These are phyloP conservation scores for Aspergillus steynii DNA, from an alignment of 495 filamentous ascomycete genomes.

Conservation along the genomic window DNA sequence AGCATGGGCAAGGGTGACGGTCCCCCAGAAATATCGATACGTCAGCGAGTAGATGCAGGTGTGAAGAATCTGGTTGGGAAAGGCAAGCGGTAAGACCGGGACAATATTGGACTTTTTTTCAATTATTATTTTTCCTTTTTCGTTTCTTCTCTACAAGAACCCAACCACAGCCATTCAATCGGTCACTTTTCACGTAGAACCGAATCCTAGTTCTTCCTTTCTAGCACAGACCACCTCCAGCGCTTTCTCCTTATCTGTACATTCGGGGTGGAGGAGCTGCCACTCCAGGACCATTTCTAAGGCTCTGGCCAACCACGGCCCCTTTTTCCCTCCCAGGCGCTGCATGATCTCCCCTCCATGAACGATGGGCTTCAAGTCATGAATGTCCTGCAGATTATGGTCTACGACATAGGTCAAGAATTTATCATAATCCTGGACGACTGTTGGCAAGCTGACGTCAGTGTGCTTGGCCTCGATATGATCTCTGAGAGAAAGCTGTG, in stretches of 20 bases:
- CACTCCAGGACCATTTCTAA: slow-evolving; percentile 73
- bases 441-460: slow-evolving; percentile 21
- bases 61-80: background rate
- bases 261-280: slow-evolving; percentile 79
- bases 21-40: background rate
- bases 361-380: slow-evolving; percentile 57
- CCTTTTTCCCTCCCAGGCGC: slow-evolving; percentile 60
- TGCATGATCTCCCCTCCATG: slow-evolving; percentile 66
- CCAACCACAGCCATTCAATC: background rate
- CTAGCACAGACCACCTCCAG: slow-evolving; percentile 62
- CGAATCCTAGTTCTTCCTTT: slow-evolving; percentile 52
- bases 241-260: slow-evolving; percentile 57
- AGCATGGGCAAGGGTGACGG: background rate
- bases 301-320: slow-evolving; percentile 77
- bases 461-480: background rate
- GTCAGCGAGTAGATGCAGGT: background rate
- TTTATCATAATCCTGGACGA: slow-evolving; percentile 43
- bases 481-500: background rate
- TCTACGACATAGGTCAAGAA: slow-evolving; percentile 48
- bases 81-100: slow-evolving; percentile 1
- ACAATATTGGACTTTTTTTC: background rate
- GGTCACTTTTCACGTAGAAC: background rate
- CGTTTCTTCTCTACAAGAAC: background rate
- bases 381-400: slow-evolving; percentile 42
- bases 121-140: too few relatives aligned